Conservation (phyloP, 2,329 filamentous ascomycete species). For the Gaeumannomyces tritici region DNA sequence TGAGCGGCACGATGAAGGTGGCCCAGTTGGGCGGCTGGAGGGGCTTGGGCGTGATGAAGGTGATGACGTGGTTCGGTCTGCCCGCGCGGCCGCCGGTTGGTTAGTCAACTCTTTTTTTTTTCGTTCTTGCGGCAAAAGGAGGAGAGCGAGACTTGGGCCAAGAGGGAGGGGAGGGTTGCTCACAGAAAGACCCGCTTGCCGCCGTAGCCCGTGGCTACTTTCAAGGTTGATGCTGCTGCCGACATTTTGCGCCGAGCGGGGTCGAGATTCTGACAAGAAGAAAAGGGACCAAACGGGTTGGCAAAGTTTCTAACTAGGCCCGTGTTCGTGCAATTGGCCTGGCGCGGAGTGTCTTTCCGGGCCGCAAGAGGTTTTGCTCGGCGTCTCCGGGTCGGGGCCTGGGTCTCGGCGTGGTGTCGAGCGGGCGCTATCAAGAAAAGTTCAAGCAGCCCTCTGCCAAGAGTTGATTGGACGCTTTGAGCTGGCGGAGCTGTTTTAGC, state of each 20-base stretch:
- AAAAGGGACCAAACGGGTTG: neutral
- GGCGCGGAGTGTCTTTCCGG: neutral
- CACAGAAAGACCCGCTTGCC: slow-evolving; percentile 49
- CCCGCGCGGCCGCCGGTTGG: neutral
- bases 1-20: slow-evolving; percentile 81
- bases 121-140: too few species aligned
- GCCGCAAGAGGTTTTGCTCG: neutral
- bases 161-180: slow-evolving; percentile 10
- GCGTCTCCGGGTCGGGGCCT: too few species aligned
- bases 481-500: too few species aligned
- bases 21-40: slow-evolving; percentile 71
- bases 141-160: too few species aligned
- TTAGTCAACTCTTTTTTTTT: neutral
- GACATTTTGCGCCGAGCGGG: neutral
- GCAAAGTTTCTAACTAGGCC: too few species aligned
- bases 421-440: neutral
- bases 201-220: slow-evolving; percentile 31
- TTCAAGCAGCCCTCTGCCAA: neutral
- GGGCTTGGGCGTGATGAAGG: slow-evolving; percentile 62
- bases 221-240: slow-evolving; percentile 23
- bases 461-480: neutral
- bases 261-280: neutral
- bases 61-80: slow-evolving; percentile 75
- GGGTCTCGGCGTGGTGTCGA: neutral
- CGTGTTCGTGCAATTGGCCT: neutral